Base-by-base conservation (phyloP, 106 monocot species). In the Dendrobium catenatum region DNA sequence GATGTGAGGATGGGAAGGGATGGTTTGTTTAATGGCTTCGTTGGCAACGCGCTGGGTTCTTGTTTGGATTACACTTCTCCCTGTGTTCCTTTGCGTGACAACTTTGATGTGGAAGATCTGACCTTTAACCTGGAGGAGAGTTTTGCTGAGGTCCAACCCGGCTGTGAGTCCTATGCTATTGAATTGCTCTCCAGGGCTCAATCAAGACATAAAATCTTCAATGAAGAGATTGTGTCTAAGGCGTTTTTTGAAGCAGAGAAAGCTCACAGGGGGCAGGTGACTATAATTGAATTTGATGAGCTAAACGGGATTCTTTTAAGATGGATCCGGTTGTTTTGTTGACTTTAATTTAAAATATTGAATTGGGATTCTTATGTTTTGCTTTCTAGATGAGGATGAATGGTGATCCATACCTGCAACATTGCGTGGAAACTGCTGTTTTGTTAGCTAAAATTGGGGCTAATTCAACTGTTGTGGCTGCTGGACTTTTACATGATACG, bases 341-440 rank as follows among this genome's bases (percentile, higher is more conserved):
- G 54, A 55, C 20, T 54, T 9, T 9, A 15, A 11, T 40, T 31
- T 59, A 10, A 15, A 59, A 79, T 9, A 9, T 42, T 79, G 31
- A 44, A 51, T 54, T 79, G 48, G 41, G 29, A 59, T 81, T 76
- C 10, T 70, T 81, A 42, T 44, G 56, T 76, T 58, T 76, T 67
- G 11, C 55, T 79, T 43, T 19, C 77, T 82, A 93, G 95, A 88
- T 89, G 95, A 85, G 93, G 40, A 84, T 79, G 27, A 91, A 85
- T 54, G 95, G 95, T 13, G 89, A 89, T 79, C 95, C 90, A 2
- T 95, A 95, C 79, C 84, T 95, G 84, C 88, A 93, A 80, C 95
- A 95, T 85, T 95, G 95, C 49, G 91, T 95, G 86, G 95, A 95
- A 89, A 95, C 95, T 0, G 92, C 91, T 3, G 84, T 93, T 81